Evolutionary conservation across 768 basidiomycete species (phyloP).

Genomic region (Leccinum subgranulosum): DNA sequence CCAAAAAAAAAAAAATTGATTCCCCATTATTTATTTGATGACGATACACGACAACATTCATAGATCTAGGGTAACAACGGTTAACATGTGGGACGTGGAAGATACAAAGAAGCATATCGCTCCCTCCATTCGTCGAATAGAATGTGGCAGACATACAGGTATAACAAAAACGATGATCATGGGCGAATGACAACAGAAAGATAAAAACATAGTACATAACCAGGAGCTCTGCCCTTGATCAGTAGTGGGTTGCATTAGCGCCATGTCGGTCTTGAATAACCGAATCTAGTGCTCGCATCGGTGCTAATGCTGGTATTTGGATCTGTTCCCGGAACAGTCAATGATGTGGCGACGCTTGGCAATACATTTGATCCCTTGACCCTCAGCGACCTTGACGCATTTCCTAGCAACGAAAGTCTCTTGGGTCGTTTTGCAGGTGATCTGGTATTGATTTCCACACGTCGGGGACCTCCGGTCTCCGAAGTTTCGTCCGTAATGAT

Average conservation of each 20-base stretch:
- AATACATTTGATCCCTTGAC: constrained; percentile 31
- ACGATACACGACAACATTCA: constrained; percentile 22
- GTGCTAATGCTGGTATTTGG: constrained; percentile 40
- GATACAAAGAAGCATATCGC: not conserved
- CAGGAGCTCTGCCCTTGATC: constrained; percentile 12
- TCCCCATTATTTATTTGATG: constrained; percentile 10
- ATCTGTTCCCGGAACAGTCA: constrained; percentile 37
- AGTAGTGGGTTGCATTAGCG: constrained; percentile 35
- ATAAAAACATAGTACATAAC: constrained; percentile 16
- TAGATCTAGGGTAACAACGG: constrained; percentile 27
- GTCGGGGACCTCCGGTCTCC: constrained; percentile 35
- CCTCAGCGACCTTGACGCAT: constrained; percentile 34
- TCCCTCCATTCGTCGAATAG: constrained; percentile 6
- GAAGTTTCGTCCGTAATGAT: constrained; percentile 38
- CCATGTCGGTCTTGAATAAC: constrained; percentile 52
- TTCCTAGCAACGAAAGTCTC: constrained; percentile 52
- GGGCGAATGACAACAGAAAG: constrained; percentile 6
- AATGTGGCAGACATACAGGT: constrained; percentile 11
- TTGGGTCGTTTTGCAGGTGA: constrained; percentile 63
- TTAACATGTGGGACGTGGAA: constrained; percentile 19
- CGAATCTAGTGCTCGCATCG: constrained; percentile 47
- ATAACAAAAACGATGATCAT: constrained; percentile 18
- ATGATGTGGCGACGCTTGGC: constrained; percentile 24
- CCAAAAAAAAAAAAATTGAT: not conserved
- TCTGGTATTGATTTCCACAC: constrained; percentile 39